A percentile compares a stretch with the other conserved stretches of the same genome.
Conservation (phyloP, 2,329 filamentous ascomycete species). For the Hirsutella thompsonii region DNA sequence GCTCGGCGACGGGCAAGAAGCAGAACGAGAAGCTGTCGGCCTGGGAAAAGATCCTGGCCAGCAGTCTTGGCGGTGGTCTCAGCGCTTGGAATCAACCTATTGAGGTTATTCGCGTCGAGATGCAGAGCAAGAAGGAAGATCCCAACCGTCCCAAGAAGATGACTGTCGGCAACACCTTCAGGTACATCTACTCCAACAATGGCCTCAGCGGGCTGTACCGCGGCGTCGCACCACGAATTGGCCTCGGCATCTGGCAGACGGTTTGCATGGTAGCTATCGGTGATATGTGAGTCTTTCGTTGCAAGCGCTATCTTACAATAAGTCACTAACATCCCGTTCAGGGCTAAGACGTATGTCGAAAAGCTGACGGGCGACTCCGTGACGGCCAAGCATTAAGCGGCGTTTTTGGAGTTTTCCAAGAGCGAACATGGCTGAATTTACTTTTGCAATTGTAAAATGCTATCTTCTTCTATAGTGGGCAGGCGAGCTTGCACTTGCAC, state of each 20-base stretch:
- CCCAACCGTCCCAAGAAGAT: constrained; percentile 98
- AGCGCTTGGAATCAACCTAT: constrained; percentile 99
- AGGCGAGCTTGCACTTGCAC: not conserved
- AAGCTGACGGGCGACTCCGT: constrained; percentile 51
- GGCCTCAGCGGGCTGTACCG: constrained; percentile 89
- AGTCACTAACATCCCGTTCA: constrained; percentile 21
- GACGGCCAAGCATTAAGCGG: constrained; percentile 53
- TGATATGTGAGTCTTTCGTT: constrained; percentile 62
- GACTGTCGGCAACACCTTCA: constrained; percentile 77
- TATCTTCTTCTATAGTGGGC: not conserved
- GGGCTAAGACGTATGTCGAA: constrained; percentile 56
- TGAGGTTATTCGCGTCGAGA: constrained; percentile 98
- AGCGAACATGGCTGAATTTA: not conserved
- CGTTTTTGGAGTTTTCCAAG: constrained; percentile 11
- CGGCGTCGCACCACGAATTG: constrained; percentile 86
- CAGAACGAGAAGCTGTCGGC: constrained; percentile 65
- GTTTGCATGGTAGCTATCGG: constrained; percentile 99
- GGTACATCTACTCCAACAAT: constrained; percentile 84
- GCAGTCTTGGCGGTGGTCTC: constrained; percentile 79
- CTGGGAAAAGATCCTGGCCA: constrained; percentile 80
- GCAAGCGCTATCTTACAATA: constrained; percentile 2
- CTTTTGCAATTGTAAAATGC: not conserved
- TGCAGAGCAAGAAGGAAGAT: constrained; percentile 98
- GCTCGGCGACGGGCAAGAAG: constrained; percentile 64
- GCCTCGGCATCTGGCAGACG: constrained; percentile 96